phyloP scores from a whole-genome alignment of 768 basidiomycete species.

The Psilocybe subaeruginosa region DNA sequence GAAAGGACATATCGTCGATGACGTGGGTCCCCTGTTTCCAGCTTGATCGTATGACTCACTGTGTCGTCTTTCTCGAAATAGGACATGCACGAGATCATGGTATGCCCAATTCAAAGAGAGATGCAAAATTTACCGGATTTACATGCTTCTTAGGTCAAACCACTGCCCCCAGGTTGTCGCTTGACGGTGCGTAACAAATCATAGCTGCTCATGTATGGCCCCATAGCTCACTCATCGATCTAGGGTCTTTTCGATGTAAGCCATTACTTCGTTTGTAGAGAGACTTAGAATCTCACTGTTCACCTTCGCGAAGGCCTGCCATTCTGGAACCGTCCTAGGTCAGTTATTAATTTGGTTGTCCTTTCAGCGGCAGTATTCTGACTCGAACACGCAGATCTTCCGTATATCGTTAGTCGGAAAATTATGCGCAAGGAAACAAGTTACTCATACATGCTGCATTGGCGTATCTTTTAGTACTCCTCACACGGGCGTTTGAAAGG shows the following conservation, averaged over 20 bases:
- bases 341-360: conserved; percentile 12
- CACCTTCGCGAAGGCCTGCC: conserved; percentile 43
- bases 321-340: conserved; percentile 58
- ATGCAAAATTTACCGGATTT: not conserved
- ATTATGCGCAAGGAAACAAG: not conserved
- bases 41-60: not conserved
- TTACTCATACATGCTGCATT: not conserved
- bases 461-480: conserved; percentile 46
- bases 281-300: not conserved
- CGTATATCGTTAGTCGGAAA: conserved; percentile 45
- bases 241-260: conserved; percentile 58
- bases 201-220: not conserved
- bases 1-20: conserved; percentile 77
- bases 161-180: conserved; percentile 50
- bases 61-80: not conserved
- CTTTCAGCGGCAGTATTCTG: not conserved
- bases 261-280: not conserved
- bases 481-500: conserved; percentile 58
- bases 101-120: conserved; percentile 11
- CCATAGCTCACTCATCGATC: not conserved
- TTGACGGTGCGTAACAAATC: conserved; percentile 43
- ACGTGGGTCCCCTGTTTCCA: conserved; percentile 35
- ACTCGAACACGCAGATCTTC: conserved; percentile 38
- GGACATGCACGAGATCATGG: conserved; percentile 55
- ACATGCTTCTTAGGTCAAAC: conserved; percentile 37